phyloP scores from a whole-genome alignment of 345 rosid species.

The Syzygium grande region DNA sequence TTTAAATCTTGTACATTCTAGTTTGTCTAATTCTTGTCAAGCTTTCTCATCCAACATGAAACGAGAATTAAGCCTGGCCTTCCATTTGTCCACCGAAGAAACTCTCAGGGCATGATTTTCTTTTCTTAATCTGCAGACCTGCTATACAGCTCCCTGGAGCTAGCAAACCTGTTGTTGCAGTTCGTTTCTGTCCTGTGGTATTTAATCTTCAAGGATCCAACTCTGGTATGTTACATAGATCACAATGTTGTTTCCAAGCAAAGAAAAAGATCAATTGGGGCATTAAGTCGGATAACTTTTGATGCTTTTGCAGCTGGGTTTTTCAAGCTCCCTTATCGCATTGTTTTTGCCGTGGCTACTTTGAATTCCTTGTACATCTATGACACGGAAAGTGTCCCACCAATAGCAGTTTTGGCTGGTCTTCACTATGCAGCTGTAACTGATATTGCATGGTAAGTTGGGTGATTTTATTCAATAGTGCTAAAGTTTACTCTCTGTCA shows the following conservation, averaged over 20 bases:
- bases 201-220: conserved; percentile 51
- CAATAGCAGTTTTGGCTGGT: conserved; percentile 73
- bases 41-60: background rate
- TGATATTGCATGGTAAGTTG: conserved; percentile 70
- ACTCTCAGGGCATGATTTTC: background rate
- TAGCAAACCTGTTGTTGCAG: conserved; percentile 83
- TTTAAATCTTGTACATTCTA: background rate
- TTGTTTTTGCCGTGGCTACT: conserved; percentile 85
- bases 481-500: background rate
- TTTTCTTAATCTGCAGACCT: conserved; percentile 43
- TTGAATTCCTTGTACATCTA: conserved; percentile 85
- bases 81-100: background rate
- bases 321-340: conserved; percentile 91
- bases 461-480: background rate
- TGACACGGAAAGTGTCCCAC: conserved; percentile 72
- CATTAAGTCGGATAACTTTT: background rate
- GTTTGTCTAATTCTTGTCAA: background rate
- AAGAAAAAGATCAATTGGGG: background rate
- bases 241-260: background rate
- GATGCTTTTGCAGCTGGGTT: conserved; percentile 43
- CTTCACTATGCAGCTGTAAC: conserved; percentile 95
- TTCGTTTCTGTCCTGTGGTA: conserved; percentile 76
- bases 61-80: background rate
- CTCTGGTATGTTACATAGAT: conserved; percentile 35
- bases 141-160: conserved; percentile 85